Evolutionary conservation across 331 rosid genomes (phyloP).

Genomic region (Rosa hybrid): DNA sequence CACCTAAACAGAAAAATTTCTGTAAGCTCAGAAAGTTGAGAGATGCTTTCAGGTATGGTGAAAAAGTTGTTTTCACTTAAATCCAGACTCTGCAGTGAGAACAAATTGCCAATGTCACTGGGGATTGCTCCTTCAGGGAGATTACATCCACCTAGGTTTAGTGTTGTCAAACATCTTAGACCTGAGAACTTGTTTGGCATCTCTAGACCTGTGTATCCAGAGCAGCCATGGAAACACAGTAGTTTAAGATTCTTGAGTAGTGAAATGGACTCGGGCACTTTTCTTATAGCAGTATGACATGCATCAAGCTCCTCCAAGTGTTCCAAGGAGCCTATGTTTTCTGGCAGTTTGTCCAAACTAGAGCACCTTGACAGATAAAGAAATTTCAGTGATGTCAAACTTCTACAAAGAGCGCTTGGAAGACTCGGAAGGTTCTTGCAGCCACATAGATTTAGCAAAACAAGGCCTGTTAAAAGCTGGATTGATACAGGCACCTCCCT

Average conservation of each 20-base stretch:
- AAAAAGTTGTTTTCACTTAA: slow-evolving; percentile 11
- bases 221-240: background rate
- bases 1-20: slow-evolving; percentile 10
- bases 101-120: background rate
- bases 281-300: slow-evolving; percentile 5
- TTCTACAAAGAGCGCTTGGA: slow-evolving; percentile 19
- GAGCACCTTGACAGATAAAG: slow-evolving; percentile 22
- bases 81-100: slow-evolving; percentile 16
- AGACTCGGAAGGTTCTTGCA: slow-evolving; percentile 12
- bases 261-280: slow-evolving; percentile 2
- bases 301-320: slow-evolving; percentile 21
- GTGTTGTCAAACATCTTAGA: slow-evolving; percentile 1
- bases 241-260: slow-evolving; percentile 6
- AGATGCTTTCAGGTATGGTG: slow-evolving; percentile 12
- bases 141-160: slow-evolving; percentile 22
- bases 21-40: slow-evolving; percentile 6
- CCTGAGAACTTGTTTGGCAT: background rate
- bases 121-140: slow-evolving; percentile 19
- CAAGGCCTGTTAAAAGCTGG: background rate
- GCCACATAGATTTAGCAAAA: background rate
- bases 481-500: background rate
- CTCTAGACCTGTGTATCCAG: background rate
- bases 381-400: slow-evolving; percentile 13
- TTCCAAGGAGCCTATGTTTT: slow-evolving; percentile 28
- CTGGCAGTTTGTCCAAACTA: slow-evolving; percentile 16